These are phyloP conservation scores for Allium fistulosum DNA, from an alignment of 106 monocot genomes.

Conservation along the genomic window DNA sequence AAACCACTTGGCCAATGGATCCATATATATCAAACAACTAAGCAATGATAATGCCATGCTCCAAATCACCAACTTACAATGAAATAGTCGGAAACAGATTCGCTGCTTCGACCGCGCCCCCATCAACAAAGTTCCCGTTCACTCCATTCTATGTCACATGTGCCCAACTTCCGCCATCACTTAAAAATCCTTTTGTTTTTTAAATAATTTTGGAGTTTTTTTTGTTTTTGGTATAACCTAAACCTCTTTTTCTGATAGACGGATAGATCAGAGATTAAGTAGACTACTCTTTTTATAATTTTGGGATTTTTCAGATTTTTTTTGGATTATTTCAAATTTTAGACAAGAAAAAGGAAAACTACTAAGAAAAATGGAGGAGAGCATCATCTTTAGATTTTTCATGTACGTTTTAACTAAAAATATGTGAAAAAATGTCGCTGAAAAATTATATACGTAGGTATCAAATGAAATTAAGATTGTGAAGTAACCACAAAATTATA, in stretches of 20 bases:
- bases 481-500: too few species aligned
- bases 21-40: constrained; percentile 45
- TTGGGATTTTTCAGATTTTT: background rate
- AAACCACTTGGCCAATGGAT: constrained; percentile 40
- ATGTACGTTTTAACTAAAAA: too few species aligned
- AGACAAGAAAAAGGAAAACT: background rate
- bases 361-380: background rate
- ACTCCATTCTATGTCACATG: background rate
- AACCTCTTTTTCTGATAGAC: background rate
- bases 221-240: background rate
- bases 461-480: too few species aligned
- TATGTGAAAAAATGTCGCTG: too few species aligned
- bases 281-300: too few species aligned
- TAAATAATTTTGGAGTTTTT: background rate
- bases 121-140: background rate
- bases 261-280: too few species aligned
- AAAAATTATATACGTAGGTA: too few species aligned
- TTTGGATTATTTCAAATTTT: background rate
- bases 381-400: background rate
- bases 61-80: constrained; percentile 58
- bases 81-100: constrained; percentile 22
- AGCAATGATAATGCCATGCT: constrained; percentile 33
- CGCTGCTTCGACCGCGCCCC: constrained; percentile 4
- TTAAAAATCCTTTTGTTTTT: background rate
- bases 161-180: background rate